Percentiles rank a stretch among this genome's conserved stretches.
These are phyloP conservation scores for Triticum urartu DNA, from an alignment of 176 grass and related monocot species.

Conservation along the genomic window DNA sequence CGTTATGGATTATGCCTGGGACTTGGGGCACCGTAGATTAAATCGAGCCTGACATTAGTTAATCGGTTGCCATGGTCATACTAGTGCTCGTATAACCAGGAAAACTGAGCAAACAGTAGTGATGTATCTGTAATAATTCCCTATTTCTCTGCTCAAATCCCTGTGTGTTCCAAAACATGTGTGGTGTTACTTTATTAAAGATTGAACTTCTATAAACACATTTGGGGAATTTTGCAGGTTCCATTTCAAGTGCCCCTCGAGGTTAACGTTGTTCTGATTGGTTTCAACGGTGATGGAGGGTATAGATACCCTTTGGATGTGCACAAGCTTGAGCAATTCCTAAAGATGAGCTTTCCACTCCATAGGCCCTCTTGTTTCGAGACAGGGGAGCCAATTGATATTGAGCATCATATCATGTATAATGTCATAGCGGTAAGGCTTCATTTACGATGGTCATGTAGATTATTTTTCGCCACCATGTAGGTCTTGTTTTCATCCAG, in stretches of 20 bases:
- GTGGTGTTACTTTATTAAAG: not conserved
- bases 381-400: slow-evolving; percentile 97
- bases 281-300: slow-evolving; percentile 92
- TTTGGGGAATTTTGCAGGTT: slow-evolving; percentile 57
- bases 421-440: slow-evolving; percentile 83
- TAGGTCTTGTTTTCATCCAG: not conserved
- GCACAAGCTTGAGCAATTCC: slow-evolving; percentile 78
- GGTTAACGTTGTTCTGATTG: slow-evolving; percentile 94
- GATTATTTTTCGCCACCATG: slow-evolving; percentile 16
- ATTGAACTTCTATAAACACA: slow-evolving; percentile 13
- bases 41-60: not conserved
- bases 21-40: not conserved
- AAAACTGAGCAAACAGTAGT: not conserved
- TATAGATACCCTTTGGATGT: slow-evolving; percentile 83
- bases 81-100: not conserved
- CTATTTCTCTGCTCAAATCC: not conserved
- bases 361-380: slow-evolving; percentile 94
- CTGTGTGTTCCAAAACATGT: not conserved
- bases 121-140: not conserved
- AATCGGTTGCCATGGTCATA: not conserved
- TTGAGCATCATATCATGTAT: slow-evolving; percentile 94
- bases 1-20: slow-evolving; percentile 18
- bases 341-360: slow-evolving; percentile 82
- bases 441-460: slow-evolving; percentile 7
- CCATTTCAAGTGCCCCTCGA: slow-evolving; percentile 99